Base-by-base conservation (phyloP, 805 yeast species). In the Danielozyma ontarioensis region DNA sequence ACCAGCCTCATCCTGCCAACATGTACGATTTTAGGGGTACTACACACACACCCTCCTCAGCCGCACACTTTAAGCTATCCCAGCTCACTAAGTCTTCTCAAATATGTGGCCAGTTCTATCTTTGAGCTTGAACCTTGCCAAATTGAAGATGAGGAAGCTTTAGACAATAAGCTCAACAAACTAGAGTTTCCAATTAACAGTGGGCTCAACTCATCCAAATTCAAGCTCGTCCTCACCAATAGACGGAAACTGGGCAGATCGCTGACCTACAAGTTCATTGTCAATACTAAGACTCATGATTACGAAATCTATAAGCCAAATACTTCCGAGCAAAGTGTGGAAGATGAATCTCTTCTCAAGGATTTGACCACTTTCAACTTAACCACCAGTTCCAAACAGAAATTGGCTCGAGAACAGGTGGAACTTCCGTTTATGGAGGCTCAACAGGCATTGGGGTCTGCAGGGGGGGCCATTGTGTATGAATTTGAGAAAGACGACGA, bases 401-500 rank as follows among this genome's bases (percentile, higher is more conserved):
- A 74, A 41, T 51, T 69, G 29, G 96, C 94, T 0, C 76, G 78
- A 39, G 95, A 86, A 17, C 79, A 83, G 40, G 96, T 93, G 3
- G 94, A 83, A 30, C 65, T 90, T 38, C 98, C 98, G n/a, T 90
- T 69, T 55, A 63, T 90, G 65, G 84, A 83, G 43, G 97, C 97
- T 0, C 97, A 90, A 50, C 68, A 74, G 36, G 74, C 77, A 22
- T 63, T 75, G 31, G 73, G 73, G 0, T 51, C 65, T 2, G 45
- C 53, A 13, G 96, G 95, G 34, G 96, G 97, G 13, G 97, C 98
- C 1, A 89, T 93, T 45, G 95, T 90, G 3, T 90, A 90, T 52
- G 93, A 93, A 52, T 93, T 80, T 53, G 97, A 93, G 50, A 86
- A 89, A 52, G 97, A 90, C 56, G 98, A 90, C 55, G 98, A 90